Base-by-base conservation (phyloP, 2,329 filamentous ascomycete species). In the Colletotrichum musae region DNA sequence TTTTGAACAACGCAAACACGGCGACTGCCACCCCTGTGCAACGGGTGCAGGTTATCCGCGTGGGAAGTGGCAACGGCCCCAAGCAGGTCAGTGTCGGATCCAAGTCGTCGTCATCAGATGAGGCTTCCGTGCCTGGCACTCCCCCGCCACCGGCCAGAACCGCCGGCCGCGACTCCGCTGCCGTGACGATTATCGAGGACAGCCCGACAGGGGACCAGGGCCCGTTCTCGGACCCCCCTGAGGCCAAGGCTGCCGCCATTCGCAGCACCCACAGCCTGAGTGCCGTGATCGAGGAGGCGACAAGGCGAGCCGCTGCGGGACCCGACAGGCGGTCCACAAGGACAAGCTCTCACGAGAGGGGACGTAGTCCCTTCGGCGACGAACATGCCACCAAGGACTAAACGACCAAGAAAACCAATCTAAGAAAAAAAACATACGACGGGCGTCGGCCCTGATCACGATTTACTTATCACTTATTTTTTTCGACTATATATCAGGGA, bases 1-100 rank as follows among this genome's bases (percentile, higher is more conserved):
- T 92, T 78, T 81, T 92, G 73, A 92, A 90, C 81, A 91, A 86
- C 71, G 88, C 88, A 72, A 89, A 83, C 74, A 83, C 86, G 45
- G 82, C 85, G 43, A 91, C 88, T 2, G 88, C 87, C 15, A 87
- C 84, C 26, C 85, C 87, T 24, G 85, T 86, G 28, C 66, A 69
- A 32, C 85, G 85, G 58, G 88, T 89, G 24, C 88, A 90, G 74
- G 84, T 91, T 43, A 85, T 91, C 56, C 87, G 88, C 68, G 87
- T 91, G 21, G 85, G 85, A 50, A 86, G 81, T 65, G 81, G 81
- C 12, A 76, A 81, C 43, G 63, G 65, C 2, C 68, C 65, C 45
- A 88, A 86, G 78, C 87, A 84, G 77, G 77, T 81, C 69, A 77
- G 82, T 26, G 74, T 81, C 45, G 78, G 72, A 64, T 72, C 77